Evolutionary conservation across 257 asterid genomes (phyloP).

Genomic region (Nicotiana knightiana): DNA sequence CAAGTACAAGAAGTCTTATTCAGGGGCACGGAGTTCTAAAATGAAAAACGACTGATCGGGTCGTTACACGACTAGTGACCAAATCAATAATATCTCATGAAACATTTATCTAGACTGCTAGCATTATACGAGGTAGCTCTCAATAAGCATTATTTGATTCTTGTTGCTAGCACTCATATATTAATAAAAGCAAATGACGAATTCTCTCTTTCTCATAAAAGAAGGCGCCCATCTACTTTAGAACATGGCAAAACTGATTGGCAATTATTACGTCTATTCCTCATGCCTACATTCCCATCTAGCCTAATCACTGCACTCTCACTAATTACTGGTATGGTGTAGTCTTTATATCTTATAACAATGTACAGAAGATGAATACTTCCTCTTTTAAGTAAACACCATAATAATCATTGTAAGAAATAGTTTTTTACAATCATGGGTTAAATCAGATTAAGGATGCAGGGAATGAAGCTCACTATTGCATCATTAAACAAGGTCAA

Average conservation of each 20-base stretch:
- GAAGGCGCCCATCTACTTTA: too few species aligned
- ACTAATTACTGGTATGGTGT: constrained; percentile 53
- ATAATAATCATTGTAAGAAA: not conserved
- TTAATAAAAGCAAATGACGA: too few species aligned
- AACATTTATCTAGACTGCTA: not conserved
- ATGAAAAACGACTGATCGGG: too few species aligned
- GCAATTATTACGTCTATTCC: constrained; percentile 41
- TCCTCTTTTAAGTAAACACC: not conserved
- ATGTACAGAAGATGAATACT: not conserved
- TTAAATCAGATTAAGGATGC: not conserved
- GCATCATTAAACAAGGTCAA: constrained; percentile 79
- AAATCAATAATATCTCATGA: not conserved
- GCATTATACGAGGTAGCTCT: too few species aligned
- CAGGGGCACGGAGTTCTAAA: too few species aligned
- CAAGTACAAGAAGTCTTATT: too few species aligned
- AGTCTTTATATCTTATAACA: not conserved
- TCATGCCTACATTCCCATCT: constrained; percentile 72
- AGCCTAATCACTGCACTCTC: constrained; percentile 87
- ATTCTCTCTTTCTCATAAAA: too few species aligned
- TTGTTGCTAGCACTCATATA: too few species aligned
- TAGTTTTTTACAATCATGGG: not conserved
- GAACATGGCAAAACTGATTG: too few species aligned
- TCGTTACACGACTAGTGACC: not conserved
- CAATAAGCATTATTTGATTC: too few species aligned
- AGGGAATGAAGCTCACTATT: constrained; percentile 84